Evolutionary conservation across 2,329 filamentous ascomycete genomes (phyloP), one percentile per base, ranked within the genome.

Genomic region (Exophiala viscosa): DNA sequence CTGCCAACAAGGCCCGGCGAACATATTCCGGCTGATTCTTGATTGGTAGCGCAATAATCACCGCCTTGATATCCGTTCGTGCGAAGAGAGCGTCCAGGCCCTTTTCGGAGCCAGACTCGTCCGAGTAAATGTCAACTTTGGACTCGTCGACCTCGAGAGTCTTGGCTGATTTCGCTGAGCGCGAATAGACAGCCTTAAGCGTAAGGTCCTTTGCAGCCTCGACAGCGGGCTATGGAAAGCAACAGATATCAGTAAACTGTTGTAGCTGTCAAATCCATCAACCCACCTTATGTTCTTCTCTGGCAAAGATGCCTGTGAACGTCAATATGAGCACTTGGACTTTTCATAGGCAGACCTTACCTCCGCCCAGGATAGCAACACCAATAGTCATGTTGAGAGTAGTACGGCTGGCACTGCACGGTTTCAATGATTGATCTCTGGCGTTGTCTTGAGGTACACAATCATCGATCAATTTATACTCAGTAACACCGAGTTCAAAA

Each of bases 161-260:
- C 52, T 76, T 63, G n/a, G 80, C 80, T 3, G 80, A 82, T 35
- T 74, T 71, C 7, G 78, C 66, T 5, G 77, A 78, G 41, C 80
- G 76, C n/a, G 80, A 83, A 66, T 81, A 84, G 55, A 83, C 72
- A 14, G 81, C 81, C 63, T 78, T 80, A 32, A 84, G 67, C 2
- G 65, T 61, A 8, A 83, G 67, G 32, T 63, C 62, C 20, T 68
- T 57, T 17, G 73, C 69, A 14, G 71, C 72, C 60, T 74, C 67
- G 23, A 83, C 70, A 2, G 79, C 79, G 2, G 80, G 79, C 73
- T 77, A 52, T 28, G 5, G 23, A 47, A 34, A 14, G 11, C 7
- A 34, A 31, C 17, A 44, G 34, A 11, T 34, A 52, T 53, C 51
- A 13, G 42, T 31, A 35, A 13, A 48, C 20, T 44, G 18, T 31